Conservation (phyloP, 1,139 yeast genomes). For the Hansenula lynferdii region DNA sequence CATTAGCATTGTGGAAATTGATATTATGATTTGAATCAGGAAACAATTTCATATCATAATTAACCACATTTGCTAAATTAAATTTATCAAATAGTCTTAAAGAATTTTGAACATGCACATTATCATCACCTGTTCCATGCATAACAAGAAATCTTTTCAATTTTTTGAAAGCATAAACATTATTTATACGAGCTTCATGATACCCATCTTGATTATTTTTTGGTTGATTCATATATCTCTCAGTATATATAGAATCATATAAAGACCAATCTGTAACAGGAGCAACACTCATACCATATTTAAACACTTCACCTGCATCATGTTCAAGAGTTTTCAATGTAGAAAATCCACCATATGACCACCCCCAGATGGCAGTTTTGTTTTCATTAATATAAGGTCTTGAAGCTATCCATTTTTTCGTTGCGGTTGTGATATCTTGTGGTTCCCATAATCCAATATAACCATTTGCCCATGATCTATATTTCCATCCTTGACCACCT, state of each 20-base stretch:
- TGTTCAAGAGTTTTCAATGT: conserved; percentile 63
- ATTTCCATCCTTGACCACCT: conserved; percentile 70
- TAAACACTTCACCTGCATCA: conserved; percentile 54
- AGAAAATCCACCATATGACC: conserved; percentile 75
- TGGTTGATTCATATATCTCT: conserved; percentile 73
- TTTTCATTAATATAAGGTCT: conserved; percentile 47
- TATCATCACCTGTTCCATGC: conserved; percentile 93
- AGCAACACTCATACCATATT: conserved; percentile 71
- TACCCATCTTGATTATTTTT: conserved; percentile 46
- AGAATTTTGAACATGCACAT: conserved; percentile 83
- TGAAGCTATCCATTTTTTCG: conserved; percentile 49
- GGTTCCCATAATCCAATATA: conserved; percentile 76
- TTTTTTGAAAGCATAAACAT: conserved; percentile 37
- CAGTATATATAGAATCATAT: conserved; percentile 73
- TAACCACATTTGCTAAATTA: conserved; percentile 55
- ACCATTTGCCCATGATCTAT: conserved; percentile 53
- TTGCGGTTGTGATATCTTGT: conserved; percentile 59
- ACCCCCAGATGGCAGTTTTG: conserved; percentile 75
- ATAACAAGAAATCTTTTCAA: conserved; percentile 61
- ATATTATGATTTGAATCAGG: conserved; percentile 85
- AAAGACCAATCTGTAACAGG: conserved; percentile 72
- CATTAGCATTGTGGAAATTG: conserved; percentile 62
- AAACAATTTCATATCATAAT: conserved; percentile 75
- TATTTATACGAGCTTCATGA: conserved; percentile 34
- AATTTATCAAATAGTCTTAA: conserved; percentile 62